Evolutionary conservation across 148 eudicot genomes (phyloP), one percentile per base, ranked within the genome.

Genomic region (Silene latifolia): DNA sequence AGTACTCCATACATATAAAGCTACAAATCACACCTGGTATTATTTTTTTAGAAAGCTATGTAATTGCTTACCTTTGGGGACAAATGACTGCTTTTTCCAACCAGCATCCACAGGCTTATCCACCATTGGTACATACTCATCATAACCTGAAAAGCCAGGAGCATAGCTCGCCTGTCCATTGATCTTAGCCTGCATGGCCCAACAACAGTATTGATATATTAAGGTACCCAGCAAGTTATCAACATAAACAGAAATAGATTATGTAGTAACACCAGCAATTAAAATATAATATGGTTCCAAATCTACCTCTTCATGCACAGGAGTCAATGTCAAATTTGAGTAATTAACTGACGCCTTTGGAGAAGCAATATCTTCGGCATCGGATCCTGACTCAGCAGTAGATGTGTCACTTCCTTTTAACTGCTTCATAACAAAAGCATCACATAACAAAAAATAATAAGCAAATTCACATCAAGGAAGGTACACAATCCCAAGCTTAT

Each of bases 351-450:
- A 66, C 10, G 90, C 91, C 80, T 92, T 89, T 23, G 98, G 97
- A 15, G 97, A 89, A 79, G 90, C 87, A 77, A 92, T 89, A 85
- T 95, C 98, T 86, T 95, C 98, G 69, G 98, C 97, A 85, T 95
- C 98, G 79, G 98, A 95, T 63, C 97, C 98, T 21, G 98, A 95
- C 77, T 95, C 98, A 0, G 90, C 97, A 56, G 98, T 87, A 72
- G 98, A 95, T 12, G 98, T 89, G 63, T 95, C 97, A 72, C 93
- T 90, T 57, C 93, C 87, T 86, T 88, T 95, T 21, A 92, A 72
- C 92, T 92, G 94, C 73, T 76, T 60, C 79, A 39, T 14, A 75
- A 9, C 71, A 83, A 14, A 60, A 44, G 35, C 7, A 27, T 77
- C 51, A 72, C 20, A 53, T 32, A 67, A 44, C 23, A 35, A 72